Evolutionary conservation across 371 early-diverging fungal species (phyloP).

Genomic region (Coemansia sp.): DNA sequence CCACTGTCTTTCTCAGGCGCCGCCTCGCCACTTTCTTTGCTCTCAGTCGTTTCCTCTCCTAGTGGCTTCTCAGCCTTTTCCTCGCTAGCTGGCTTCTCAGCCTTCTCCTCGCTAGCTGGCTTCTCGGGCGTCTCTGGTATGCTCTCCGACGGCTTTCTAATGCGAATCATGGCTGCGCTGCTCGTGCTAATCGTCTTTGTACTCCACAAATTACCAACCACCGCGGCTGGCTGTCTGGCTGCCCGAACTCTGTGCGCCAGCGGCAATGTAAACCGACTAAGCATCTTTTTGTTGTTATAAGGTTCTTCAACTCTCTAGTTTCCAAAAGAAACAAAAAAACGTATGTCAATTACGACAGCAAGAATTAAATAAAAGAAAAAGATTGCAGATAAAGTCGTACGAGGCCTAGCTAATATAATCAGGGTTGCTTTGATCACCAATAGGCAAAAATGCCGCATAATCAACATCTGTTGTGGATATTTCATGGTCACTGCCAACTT

Average conservation of each 20-base stretch:
- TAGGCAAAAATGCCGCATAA: too few species aligned
- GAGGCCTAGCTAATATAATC: too few species aligned
- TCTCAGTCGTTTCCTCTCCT: neutral
- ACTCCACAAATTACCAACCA: neutral
- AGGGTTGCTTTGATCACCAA: too few species aligned
- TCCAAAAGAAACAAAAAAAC: too few species aligned
- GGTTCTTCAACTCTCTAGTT: neutral
- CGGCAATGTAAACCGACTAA: conserved; percentile 28
- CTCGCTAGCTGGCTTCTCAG: neutral
- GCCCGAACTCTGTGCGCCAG: conserved; percentile 21
- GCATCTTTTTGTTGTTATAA: conserved; percentile 13
- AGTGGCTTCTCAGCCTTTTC: neutral
- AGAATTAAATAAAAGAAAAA: neutral
- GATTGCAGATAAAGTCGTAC: neutral
- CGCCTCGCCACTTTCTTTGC: neutral
- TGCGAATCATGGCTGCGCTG: conserved; percentile 19
- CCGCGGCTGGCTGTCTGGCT: neutral
- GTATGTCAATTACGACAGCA: too few species aligned
- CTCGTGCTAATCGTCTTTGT: conserved; percentile 13
- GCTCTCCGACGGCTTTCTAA: conserved; percentile 18
- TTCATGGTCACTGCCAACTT: too few species aligned
- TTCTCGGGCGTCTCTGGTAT: conserved; percentile 10
- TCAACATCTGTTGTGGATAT: too few species aligned
- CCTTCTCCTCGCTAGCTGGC: conserved; percentile 1
- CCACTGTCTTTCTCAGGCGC: too few species aligned